These are phyloP conservation scores for Ehretia macrophylla DNA, from an alignment of 257 asterid species.

Conservation along the genomic window DNA sequence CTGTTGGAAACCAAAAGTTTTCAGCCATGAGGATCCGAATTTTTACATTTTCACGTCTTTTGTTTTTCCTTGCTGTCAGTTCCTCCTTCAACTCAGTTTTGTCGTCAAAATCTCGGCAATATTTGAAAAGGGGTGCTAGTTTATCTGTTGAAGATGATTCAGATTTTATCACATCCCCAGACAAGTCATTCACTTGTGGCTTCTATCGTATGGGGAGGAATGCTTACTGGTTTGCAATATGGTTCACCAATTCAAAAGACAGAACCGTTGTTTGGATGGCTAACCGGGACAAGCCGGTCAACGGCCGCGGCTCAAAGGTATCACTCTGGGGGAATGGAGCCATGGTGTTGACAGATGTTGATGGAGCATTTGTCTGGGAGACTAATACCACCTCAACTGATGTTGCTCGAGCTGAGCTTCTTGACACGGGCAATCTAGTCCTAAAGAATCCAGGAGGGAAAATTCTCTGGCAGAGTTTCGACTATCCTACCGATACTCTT, in stretches of 20 bases:
- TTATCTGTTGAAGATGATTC: slow-evolving; percentile 25
- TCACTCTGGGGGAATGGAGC: slow-evolving; percentile 16
- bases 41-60: not conserved
- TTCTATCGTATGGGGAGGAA: not conserved
- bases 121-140: slow-evolving; percentile 27
- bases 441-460: slow-evolving; percentile 26
- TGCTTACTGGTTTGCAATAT: not conserved
- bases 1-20: not conserved
- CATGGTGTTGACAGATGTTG: slow-evolving; percentile 15
- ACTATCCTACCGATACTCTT: slow-evolving; percentile 50
- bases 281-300: slow-evolving; percentile 48
- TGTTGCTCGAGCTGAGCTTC: slow-evolving; percentile 24
- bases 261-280: slow-evolving; percentile 52
- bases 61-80: not conserved
- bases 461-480: slow-evolving; percentile 58
- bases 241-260: slow-evolving; percentile 28
- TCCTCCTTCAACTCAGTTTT: not conserved
- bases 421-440: slow-evolving; percentile 48
- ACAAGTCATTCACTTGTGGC: not conserved
- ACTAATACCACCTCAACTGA: slow-evolving; percentile 16
- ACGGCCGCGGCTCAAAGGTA: slow-evolving; percentile 28
- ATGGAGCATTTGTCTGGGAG: slow-evolving; percentile 17
- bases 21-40: not conserved
- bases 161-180: not conserved
- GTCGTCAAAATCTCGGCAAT: not conserved